Evolutionary conservation across 176 grass and related monocot genomes (phyloP).

Genomic region (Avena eriantha): DNA sequence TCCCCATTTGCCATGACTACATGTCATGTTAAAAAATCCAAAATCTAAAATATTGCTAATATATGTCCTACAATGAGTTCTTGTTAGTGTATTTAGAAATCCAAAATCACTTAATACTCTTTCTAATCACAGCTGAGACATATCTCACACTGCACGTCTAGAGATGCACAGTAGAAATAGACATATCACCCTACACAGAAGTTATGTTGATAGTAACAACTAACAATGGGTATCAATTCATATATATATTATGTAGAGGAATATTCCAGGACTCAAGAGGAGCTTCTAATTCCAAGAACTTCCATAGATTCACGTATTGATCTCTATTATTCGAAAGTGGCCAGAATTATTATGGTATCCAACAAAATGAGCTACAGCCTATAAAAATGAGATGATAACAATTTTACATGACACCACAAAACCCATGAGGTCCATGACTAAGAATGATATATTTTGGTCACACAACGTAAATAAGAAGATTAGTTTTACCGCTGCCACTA

Average conservation of each 20-base stretch:
- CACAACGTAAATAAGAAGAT: constrained; percentile 18
- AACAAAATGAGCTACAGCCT: constrained; percentile 13
- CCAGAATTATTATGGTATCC: constrained; percentile 6
- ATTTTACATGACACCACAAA: constrained; percentile 23
- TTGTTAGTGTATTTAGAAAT: not conserved
- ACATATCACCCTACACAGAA: constrained; percentile 10
- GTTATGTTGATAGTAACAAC: not conserved
- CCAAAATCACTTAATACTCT: constrained; percentile 29
- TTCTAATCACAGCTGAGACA: constrained; percentile 15
- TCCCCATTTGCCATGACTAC: not conserved
- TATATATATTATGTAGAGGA: constrained; percentile 7
- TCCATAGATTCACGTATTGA: not conserved
- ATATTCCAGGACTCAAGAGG: constrained; percentile 8
- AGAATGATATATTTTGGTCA: constrained; percentile 25
- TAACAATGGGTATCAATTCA: not conserved
- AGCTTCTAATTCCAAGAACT: constrained; percentile 22
- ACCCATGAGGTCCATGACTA: not conserved
- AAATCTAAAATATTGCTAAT: not conserved
- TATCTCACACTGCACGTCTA: not conserved
- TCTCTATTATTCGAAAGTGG: constrained; percentile 15
- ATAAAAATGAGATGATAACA: not conserved
- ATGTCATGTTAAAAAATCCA: not conserved
- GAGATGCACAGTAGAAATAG: constrained; percentile 14
- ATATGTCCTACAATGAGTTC: not conserved
- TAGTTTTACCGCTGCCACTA: constrained; percentile 86